A percentile compares a stretch with the other conserved stretches of the same genome.
These are phyloP conservation scores for Pseudotsuga menziesii DNA, from an alignment of 75 land plant species.

Conservation along the genomic window DNA sequence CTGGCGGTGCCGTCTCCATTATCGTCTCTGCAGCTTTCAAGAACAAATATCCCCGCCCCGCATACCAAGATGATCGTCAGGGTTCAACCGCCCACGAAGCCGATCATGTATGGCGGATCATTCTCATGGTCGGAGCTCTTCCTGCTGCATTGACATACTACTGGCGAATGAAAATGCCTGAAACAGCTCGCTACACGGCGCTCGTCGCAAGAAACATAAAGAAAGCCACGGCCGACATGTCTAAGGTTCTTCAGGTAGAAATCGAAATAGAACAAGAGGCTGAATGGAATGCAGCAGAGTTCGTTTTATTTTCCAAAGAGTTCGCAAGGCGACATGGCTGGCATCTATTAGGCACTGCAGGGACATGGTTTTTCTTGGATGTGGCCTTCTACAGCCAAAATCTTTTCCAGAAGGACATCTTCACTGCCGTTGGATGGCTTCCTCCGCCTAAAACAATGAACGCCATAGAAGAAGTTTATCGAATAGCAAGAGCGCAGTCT, in stretches of 20 bases:
- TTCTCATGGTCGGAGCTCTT: constrained; percentile 38
- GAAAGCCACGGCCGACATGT: constrained; percentile 47
- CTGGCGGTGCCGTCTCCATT: constrained; percentile 41
- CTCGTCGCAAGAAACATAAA: constrained; percentile 36
- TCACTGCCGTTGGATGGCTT: constrained; percentile 37
- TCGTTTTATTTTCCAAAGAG: constrained; percentile 23
- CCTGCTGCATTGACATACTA: constrained; percentile 45
- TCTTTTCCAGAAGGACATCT: constrained; percentile 45
- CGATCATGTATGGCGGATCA: constrained; percentile 37
- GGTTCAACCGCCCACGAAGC: constrained; percentile 26
- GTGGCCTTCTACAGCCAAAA: constrained; percentile 49
- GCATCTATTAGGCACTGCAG: constrained; percentile 54
- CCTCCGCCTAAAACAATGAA: background rate
- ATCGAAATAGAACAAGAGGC: constrained; percentile 5
- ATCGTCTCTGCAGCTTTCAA: constrained; percentile 27
- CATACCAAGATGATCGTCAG: constrained; percentile 13
- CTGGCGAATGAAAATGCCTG: constrained; percentile 51
- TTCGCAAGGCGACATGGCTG: constrained; percentile 39
- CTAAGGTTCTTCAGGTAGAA: constrained; percentile 23
- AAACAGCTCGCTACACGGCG: constrained; percentile 58
- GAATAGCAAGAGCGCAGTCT: constrained; percentile 27
- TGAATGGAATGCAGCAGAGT: background rate
- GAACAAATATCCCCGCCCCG: constrained; percentile 12
- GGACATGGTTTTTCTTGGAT: constrained; percentile 68
- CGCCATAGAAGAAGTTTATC: constrained; percentile 30